phyloP scores from a whole-genome alignment of 805 yeast species.

The Saturnispora halmiae region DNA sequence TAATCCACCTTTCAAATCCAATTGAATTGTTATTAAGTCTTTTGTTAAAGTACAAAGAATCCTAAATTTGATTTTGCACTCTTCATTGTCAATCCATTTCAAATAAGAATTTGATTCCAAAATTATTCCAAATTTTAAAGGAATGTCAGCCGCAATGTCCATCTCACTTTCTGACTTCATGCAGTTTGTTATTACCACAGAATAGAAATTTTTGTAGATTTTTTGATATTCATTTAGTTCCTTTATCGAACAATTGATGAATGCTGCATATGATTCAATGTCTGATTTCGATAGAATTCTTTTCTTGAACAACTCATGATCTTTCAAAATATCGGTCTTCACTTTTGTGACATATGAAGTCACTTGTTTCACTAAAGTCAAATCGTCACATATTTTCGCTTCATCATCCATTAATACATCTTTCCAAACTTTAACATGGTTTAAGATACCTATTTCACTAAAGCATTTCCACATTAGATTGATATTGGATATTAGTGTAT shows the following conservation, averaged over 20 bases:
- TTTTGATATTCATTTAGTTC: constrained; percentile 32
- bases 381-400: constrained; percentile 6
- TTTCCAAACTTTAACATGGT: constrained; percentile 6
- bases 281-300: constrained; percentile 28
- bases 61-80: background rate
- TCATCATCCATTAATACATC: background rate
- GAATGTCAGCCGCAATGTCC: constrained; percentile 6
- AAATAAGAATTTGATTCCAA: background rate
- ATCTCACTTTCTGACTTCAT: constrained; percentile 30
- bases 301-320: constrained; percentile 2
- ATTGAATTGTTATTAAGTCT: constrained; percentile 31
- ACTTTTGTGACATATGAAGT: background rate
- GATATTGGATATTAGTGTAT: constrained; percentile 38
- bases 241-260: constrained; percentile 36
- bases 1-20: constrained; percentile 18
- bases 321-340: background rate
- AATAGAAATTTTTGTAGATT: constrained; percentile 30
- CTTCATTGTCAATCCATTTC: background rate
- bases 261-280: constrained; percentile 37
- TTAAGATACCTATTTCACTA: constrained; percentile 14
- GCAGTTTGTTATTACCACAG: constrained; percentile 11
- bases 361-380: background rate
- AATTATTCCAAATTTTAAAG: background rate
- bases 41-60: constrained; percentile 24
- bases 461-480: constrained; percentile 42